Conservation (phyloP, 306 rosid genomes). For the Spatholobus suberectus region DNA sequence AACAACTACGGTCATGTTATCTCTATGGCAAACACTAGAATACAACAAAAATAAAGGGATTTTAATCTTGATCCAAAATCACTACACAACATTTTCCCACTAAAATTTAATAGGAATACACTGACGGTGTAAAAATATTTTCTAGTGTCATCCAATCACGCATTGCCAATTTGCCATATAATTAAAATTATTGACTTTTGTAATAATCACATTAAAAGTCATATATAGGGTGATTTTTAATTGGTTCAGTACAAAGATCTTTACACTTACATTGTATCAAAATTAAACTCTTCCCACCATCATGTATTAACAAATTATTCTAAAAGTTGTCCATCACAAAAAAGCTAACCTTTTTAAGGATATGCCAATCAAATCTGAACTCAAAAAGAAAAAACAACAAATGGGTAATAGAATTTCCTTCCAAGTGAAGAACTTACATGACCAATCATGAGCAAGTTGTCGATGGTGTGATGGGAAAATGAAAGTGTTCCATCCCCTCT, state of each 20-base stretch:
- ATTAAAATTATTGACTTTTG: background rate
- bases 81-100: background rate
- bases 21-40: background rate
- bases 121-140: no score
- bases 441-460: conserved; percentile 77
- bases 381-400: background rate
- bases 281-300: background rate
- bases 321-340: background rate
- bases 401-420: conserved; percentile 26
- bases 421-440: conserved; percentile 58
- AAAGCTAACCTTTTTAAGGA: background rate
- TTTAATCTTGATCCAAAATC: background rate
- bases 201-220: background rate
- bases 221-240: background rate
- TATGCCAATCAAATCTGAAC: background rate
- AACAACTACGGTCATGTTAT: conserved; percentile 23
- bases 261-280: background rate
- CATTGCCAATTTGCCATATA: no score
- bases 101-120: no score
- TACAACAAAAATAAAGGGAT: background rate
- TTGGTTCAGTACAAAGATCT: background rate
- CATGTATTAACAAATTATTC: background rate
- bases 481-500: conserved; percentile 91
- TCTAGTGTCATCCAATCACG: no score
- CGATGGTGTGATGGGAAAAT: conserved; percentile 57